Conservation (phyloP, 1,284 basidiomycete species). For the Leccinum variabile region DNA sequence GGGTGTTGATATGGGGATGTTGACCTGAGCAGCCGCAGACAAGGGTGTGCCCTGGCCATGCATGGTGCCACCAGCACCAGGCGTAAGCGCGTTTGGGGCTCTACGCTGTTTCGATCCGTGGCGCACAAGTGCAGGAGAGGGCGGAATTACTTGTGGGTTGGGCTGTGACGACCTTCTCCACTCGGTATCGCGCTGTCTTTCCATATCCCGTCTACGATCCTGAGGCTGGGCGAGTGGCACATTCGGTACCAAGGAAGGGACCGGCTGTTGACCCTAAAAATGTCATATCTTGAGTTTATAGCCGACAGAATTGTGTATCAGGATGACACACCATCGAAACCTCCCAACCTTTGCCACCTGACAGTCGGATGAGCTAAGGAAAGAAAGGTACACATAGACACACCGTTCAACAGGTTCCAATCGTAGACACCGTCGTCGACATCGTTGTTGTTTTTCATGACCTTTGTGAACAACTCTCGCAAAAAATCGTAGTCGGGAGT, state of each 20-base stretch:
- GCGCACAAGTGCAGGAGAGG: constrained; percentile 73
- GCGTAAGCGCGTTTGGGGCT: constrained; percentile 53
- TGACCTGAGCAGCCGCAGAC: constrained; percentile 72
- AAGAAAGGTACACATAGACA: constrained; percentile 44
- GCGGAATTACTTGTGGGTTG: constrained; percentile 55
- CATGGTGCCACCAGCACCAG: constrained; percentile 45
- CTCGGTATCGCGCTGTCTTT: constrained; percentile 48
- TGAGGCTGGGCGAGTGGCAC: constrained; percentile 45
- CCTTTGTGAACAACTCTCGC: constrained; percentile 91
- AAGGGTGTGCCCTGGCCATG: constrained; percentile 61
- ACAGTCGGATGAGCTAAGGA: constrained; percentile 11
- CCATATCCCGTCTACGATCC: constrained; percentile 59
- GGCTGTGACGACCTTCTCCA: constrained; percentile 54
- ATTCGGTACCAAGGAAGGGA: constrained; percentile 61
- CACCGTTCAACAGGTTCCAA: constrained; percentile 92
- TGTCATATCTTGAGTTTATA: constrained; percentile 18
- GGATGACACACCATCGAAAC: constrained; percentile 61
- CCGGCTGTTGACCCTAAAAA: constrained; percentile 56
- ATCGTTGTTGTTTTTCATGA: constrained; percentile 87
- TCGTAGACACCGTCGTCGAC: constrained; percentile 93
- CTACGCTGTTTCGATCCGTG: constrained; percentile 68
- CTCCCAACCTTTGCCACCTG: constrained; percentile 95
- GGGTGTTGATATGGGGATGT: constrained; percentile 60
- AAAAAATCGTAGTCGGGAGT: constrained; percentile 98
- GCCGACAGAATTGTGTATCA: constrained; percentile 3